Evolutionary conservation across 2,329 filamentous ascomycete genomes (phyloP).

Genomic region (Capronia americana): DNA sequence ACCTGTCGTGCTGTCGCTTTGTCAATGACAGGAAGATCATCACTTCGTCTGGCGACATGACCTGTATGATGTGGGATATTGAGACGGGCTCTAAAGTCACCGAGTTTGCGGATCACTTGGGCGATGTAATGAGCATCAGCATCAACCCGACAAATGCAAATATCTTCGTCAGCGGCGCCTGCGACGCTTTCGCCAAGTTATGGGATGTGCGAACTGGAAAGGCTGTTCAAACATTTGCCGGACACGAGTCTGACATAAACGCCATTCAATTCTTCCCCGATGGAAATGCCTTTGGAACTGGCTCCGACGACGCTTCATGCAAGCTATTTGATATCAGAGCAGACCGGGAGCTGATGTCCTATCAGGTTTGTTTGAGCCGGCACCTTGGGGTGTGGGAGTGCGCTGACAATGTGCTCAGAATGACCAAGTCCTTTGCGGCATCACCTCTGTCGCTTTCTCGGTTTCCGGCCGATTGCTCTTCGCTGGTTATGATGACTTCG

Average conservation of each 20-base stretch:
- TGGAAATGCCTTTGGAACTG: conserved; percentile 96
- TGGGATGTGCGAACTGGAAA: conserved; percentile 99
- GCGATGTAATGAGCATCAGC: conserved; percentile 99
- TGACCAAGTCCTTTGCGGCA: conserved; percentile 95
- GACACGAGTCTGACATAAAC: conserved; percentile 98
- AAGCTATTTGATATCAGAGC: conserved; percentile 97
- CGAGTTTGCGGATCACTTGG: conserved; percentile 96
- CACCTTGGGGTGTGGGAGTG: background rate
- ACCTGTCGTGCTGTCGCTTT: conserved; percentile 97
- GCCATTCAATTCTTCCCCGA: conserved; percentile 99
- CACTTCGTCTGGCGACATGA: conserved; percentile 99
- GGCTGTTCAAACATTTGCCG: conserved; percentile 97
- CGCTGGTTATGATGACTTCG: conserved; percentile 97
- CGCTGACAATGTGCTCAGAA: conserved; percentile 64
- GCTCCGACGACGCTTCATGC: conserved; percentile 96
- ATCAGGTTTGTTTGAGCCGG: conserved; percentile 60
- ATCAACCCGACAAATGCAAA: conserved; percentile 99
- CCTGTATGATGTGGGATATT: conserved; percentile 99
- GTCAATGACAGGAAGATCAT: conserved; percentile 98
- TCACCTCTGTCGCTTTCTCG: conserved; percentile 97
- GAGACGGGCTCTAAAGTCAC: conserved; percentile 97
- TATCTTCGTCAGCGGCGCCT: conserved; percentile 98
- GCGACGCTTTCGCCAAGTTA: conserved; percentile 96
- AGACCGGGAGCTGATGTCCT: conserved; percentile 77
- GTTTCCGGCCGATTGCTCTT: conserved; percentile 95